A percentile compares a stretch with the other conserved stretches of the same genome.
Evolutionary conservation across 805 yeast genomes (phyloP).

Genomic region (Blastobotrys robertii): DNA sequence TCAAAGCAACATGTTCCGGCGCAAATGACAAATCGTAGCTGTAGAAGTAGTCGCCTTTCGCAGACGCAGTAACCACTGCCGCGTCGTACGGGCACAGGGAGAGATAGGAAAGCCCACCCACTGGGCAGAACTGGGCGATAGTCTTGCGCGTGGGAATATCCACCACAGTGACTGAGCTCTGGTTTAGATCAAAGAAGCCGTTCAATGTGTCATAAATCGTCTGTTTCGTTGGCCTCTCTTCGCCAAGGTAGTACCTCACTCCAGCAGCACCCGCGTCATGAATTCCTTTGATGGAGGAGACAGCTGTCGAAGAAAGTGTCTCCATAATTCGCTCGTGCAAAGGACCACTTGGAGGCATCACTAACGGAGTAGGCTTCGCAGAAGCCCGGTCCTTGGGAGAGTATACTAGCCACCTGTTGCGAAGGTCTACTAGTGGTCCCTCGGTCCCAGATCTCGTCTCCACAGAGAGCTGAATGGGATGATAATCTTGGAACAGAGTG

Average conservation of each 20-base stretch:
- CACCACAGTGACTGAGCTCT: constrained; percentile 23
- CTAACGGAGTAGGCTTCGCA: constrained; percentile 30
- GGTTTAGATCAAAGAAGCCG: background rate
- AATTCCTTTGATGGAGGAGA: constrained; percentile 38
- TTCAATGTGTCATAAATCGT: background rate
- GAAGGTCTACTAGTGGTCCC: constrained; percentile 40
- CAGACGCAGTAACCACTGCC: constrained; percentile 42
- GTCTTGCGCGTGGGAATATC: constrained; percentile 37
- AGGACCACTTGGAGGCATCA: constrained; percentile 38
- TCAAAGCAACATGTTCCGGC: constrained; percentile 40
- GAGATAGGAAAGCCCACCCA: constrained; percentile 51
- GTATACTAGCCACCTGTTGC: constrained; percentile 41
- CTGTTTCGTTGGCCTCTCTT: background rate
- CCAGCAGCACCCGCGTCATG: constrained; percentile 41
- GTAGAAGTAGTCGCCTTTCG: constrained; percentile 52
- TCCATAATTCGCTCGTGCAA: constrained; percentile 39
- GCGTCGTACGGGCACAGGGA: constrained; percentile 55
- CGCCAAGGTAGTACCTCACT: constrained; percentile 25
- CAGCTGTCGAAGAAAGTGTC: constrained; percentile 41
- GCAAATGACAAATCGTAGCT: constrained; percentile 53
- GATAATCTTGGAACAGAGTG: constrained; percentile 12
- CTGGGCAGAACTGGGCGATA: constrained; percentile 41
- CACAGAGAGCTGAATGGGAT: constrained; percentile 12
- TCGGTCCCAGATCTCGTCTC: constrained; percentile 18
- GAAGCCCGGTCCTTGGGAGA: constrained; percentile 32